Evolutionary conservation across 768 basidiomycete species (phyloP), one percentile per base, ranked within the genome.

Genomic region (Leucocoprinus birnbaumii): DNA sequence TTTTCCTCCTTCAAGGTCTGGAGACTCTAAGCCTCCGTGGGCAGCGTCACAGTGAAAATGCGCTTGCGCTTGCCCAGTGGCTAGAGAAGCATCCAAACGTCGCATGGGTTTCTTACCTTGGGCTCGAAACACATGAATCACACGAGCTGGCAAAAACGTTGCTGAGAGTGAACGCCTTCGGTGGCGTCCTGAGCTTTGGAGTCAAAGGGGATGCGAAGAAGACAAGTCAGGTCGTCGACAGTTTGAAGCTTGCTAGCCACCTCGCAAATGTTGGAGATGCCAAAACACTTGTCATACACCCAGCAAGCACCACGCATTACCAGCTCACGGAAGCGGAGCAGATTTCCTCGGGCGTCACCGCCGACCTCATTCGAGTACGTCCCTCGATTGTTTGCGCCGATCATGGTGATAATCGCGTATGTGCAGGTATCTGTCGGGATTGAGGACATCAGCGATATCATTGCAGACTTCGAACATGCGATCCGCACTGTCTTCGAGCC

Each of bases 111-210:
- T 85, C 83, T 0, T 94, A 93, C 63, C 79, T 85, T 38, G 92
- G 92, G 4, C 78, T 92, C 1, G 64, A 69, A 48, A 68, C 65
- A 2, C 92, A 94, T 66, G 65, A 74, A 0, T 85, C 83, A 34
- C 76, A 94, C 67, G 68, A 68, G 44, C 65, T 77, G 6, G 90
- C 89, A 11, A 74, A 77, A 62, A 72, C 76, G 55, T 70, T 84
- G 34, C 70, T 91, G 49, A 74, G 85, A 3, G 66, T 70, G 0
- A 75, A 79, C 53, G 69, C 73, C 2, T 92, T 74, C 55, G 87
- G 90, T 3, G 91, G 89, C 19, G 79, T 94, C 60, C 69, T 94
- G 47, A 88, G 78, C 68, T 92, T 94, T 61, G 92, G 91, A 7
- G 68, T 91, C 58, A 83, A 83, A 61, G 87, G 85, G 16, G 77